Base-by-base conservation (phyloP, 140 eudicot genomes). In the Bidens hawaiensis region DNA sequence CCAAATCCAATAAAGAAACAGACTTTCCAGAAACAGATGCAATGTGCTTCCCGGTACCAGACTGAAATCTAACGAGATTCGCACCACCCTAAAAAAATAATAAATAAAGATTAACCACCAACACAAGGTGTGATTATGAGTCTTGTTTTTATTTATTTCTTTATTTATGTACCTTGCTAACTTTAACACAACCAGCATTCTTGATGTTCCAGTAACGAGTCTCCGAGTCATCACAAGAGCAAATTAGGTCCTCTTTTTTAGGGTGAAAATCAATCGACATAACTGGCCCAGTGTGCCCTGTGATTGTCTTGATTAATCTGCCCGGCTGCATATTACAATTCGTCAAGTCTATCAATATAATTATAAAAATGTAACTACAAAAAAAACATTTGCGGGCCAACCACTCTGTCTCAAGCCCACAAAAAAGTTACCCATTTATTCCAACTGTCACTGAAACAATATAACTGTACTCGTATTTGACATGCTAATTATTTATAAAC, bases 221-320 rank as follows among this genome's bases (percentile, higher is more conserved):
- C 74, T 79, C 88, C 57, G 33, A 68, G 17, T 70, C 85, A 58
- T 87, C 95, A 81, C 82, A 87, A 24, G 95, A 83, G 65, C 95
- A 83, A 57, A 87, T 6, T n/a, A 81, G 62, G 65, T 87, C 95
- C 23, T 74, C 87, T n/a, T 70, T 75, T 41, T 70, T 78, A 14
- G 95, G 93, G 72, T 87, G 93, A 26, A 78, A 81, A 46, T 87
- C 95, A 30, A 84, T 25, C 7, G 95, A 87, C 75, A 45, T 59
- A 54, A 87, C 93, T 28, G 86, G 34, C 3, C 79, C 75, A 40
- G 80, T 67, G 75, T 83, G 95, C 27, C 95, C 95, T 19, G 64
- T 69, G 56, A 87, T 81, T 26, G 81, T 78, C 60, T 77, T 75
- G 48, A 87, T 24, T 4, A 86, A 68, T 69, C 70, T 60, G 22